Evolutionary conservation across 345 rosid genomes (phyloP), one percentile per base, ranked within the genome.

Genomic region (Syzygium grande): DNA sequence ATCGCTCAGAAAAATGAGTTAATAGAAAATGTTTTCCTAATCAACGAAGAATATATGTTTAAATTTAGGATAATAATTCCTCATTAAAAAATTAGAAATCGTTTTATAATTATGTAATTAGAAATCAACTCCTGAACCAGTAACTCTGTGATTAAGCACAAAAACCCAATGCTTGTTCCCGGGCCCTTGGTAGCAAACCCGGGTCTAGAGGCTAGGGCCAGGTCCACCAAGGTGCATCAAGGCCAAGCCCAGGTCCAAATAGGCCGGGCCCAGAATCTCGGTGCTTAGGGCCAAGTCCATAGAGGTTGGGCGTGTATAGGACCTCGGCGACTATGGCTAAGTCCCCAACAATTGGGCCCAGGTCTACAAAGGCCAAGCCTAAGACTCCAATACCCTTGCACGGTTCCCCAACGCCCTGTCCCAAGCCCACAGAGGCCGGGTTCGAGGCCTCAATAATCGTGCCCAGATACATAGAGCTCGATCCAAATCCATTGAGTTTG

Each of bases 191-290:
- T 3, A 73, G 0, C 11, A 2, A 73, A 3, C 49, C 25, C 11
- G 0, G 1, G 7, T 5, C 49, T 38, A 5, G 14, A 73, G 14
- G 83, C 14, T 2, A 2, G 6, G 49, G 63, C n/a, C 11, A 13
- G 1, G 63, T 58, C 63, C 13, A 58, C 21, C 2, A n/a, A 58
- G 49, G 49, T 73, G 83, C 14, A 73, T 11, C 49, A 73, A 19
- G 27, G 83, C 49, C 5, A 73, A 8, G 49, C 49, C 4, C 5
- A 0, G 23, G 27, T 34, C 49, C 13, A 73, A 73, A 73, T 22
- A 0, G 49, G 49, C 6, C 2, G 0, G 8, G 80, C 49, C 49
- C 14, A 5, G 4, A 73, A 34, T 25, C 2, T 0, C 1, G 19
- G 41, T 16, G 25, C 27, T 21, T 3, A 10, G 2, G 49, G 0